A percentile compares a stretch with the other conserved stretches of the same genome.
These are phyloP conservation scores for Jaltomata sinuosa DNA, from an alignment of 257 asterid species.

Conservation along the genomic window DNA sequence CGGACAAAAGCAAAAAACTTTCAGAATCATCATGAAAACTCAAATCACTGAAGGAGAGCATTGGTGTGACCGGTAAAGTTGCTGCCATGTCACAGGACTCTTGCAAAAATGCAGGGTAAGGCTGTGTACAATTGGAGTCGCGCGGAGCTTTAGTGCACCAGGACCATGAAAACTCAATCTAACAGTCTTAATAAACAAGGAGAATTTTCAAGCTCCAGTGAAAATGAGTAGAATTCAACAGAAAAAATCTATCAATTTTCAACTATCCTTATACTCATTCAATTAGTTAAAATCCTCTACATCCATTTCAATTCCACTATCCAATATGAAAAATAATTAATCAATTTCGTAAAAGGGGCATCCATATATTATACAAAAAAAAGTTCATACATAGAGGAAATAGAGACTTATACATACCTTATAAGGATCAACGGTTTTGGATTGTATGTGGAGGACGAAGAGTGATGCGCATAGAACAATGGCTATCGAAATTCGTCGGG, in stretches of 20 bases:
- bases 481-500: conserved; percentile 8
- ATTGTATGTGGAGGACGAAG: not conserved
- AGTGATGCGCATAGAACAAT: conserved; percentile 17
- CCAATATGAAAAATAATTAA: not conserved
- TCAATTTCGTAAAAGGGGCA: not conserved
- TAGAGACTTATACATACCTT: not conserved
- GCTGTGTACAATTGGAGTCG: no score
- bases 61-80: not conserved
- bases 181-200: not conserved
- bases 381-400: not conserved
- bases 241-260: no score
- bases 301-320: not conserved
- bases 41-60: not conserved
- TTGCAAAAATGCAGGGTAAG: not conserved
- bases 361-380: not conserved
- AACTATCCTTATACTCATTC: no score
- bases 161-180: not conserved
- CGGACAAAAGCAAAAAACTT: not conserved
- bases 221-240: no score
- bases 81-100: no score
- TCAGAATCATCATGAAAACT: not conserved
- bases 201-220: not conserved
- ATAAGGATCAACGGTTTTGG: not conserved
- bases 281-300: not conserved
- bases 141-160: no score